Percentiles rank a stretch among this genome's conserved stretches.
Evolutionary conservation across 2,329 filamentous ascomycete genomes (phyloP).

Genomic region (Talaromyces albobiverticillius): DNA sequence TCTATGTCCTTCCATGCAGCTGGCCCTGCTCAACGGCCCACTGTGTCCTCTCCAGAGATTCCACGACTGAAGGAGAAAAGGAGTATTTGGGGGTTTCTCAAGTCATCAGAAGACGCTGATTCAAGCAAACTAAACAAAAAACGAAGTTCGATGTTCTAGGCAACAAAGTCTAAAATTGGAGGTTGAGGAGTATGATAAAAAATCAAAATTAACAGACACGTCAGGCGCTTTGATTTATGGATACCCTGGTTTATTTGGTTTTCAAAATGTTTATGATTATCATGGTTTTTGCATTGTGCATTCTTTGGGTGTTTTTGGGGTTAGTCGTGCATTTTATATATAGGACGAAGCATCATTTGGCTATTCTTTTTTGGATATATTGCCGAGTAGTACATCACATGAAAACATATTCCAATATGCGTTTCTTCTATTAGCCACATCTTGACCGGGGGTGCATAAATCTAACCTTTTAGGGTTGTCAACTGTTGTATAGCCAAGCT

Average conservation of each 20-base stretch:
- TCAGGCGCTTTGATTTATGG: background rate
- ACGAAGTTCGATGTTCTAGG: slow-evolving; percentile 46
- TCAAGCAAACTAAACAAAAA: slow-evolving; percentile 40
- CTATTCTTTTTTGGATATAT: background rate
- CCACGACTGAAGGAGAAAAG: slow-evolving; percentile 37
- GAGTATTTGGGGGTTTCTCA: slow-evolving; percentile 44
- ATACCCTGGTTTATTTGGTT: background rate
- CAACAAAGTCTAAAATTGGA: background rate
- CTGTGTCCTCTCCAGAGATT: slow-evolving; percentile 15
- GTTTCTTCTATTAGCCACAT: no score
- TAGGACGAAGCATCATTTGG: background rate
- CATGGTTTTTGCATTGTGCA: background rate
- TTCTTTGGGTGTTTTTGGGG: background rate
- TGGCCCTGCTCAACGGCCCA: background rate
- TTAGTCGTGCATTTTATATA: background rate
- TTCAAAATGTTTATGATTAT: background rate
- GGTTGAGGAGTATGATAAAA: background rate
- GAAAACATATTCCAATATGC: no score
- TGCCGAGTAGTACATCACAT: no score
- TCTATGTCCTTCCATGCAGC: slow-evolving; percentile 9
- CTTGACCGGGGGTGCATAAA: no score
- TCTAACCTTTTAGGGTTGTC: no score
- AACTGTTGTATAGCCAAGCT: no score
- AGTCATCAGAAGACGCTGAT: slow-evolving; percentile 29
- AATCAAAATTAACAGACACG: background rate